These are phyloP conservation scores for Prunus armeniaca DNA, from an alignment of 306 rosid genomes.

Conservation along the genomic window DNA sequence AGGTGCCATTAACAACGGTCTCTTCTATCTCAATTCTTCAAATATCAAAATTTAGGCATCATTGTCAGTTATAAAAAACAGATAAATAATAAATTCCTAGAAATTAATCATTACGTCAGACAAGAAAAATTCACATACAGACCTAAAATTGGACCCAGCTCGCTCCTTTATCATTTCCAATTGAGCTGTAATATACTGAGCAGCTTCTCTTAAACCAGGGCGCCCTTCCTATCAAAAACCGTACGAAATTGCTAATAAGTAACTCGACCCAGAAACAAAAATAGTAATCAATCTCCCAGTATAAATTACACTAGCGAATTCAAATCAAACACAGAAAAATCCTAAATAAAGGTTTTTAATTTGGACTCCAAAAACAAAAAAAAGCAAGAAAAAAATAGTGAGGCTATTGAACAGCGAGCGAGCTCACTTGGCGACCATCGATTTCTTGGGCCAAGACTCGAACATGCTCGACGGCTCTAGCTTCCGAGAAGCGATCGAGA, in stretches of 20 bases:
- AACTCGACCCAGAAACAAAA: slow-evolving; percentile 25
- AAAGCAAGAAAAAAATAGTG: not conserved
- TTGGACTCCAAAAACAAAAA: not conserved
- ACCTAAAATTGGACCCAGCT: slow-evolving; percentile 69
- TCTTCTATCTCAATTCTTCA: slow-evolving; percentile 94
- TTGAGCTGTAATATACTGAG: slow-evolving; percentile 65
- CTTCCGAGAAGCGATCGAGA: slow-evolving; percentile 81
- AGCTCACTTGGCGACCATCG: slow-evolving; percentile 87
- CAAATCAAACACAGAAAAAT: slow-evolving; percentile 2
- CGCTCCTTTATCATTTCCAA: slow-evolving; percentile 64
- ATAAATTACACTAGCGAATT: not conserved
- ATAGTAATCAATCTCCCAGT: not conserved
- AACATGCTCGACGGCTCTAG: slow-evolving; percentile 71
- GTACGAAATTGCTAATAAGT: slow-evolving; percentile 17
- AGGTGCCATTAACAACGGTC: slow-evolving; percentile 78
- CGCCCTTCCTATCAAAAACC: slow-evolving; percentile 76
- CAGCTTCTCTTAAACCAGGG: slow-evolving; percentile 84
- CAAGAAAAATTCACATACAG: not conserved
- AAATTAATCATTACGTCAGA: not conserved
- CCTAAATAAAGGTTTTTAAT: not conserved
- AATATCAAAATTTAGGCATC: not conserved
- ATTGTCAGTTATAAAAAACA: slow-evolving; percentile 15
- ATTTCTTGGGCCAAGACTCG: slow-evolving; percentile 76
- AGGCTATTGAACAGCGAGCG: not conserved
- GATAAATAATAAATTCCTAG: not conserved